Base-by-base conservation (phyloP, 2,329 filamentous ascomycete species). In the Pseudogymnoascus verrucosus region DNA sequence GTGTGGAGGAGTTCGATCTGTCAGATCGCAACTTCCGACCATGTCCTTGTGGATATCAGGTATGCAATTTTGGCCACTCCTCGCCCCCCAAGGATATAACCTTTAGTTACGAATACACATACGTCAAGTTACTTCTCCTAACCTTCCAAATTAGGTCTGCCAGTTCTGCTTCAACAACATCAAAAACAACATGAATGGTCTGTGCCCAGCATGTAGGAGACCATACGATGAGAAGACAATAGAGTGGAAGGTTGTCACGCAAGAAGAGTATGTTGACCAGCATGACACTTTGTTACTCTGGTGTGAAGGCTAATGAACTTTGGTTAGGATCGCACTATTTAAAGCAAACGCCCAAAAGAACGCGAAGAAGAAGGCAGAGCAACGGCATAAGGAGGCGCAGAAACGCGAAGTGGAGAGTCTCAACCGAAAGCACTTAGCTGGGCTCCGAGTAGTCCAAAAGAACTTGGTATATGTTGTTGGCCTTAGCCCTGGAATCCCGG, bases 91-190 rank as follows among this genome's bases (percentile, higher is more conserved):
- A 12, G 5, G 6, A 34, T 40, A 11, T 51, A 19, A 61, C 16
- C 14, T 44, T 64, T 34, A 19, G 51, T 57, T 57, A 14, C 28
- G n/a, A 19, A 57, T 57, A 34, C 28, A 44, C 5, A 34, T 28
- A 12, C 59, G 54, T 28, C 28, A n/a, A 62, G 60, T 14, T 16
- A 23, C 37, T 34, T 36, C 3, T 36, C 21, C 16, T 36, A 36
- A 57, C 51, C 8, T 12, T 6, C 12, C 62, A 36, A 47, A 42
- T 39, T 72, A 97, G 93, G 93, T 99, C 75, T 99, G 95, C 78
- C 96, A 99, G 81, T 99, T 99, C 78, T 99, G 95, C 79, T 99
- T 93, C 81, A 97, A 99, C 78, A 99, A 98, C 76, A 96, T 99
- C 76, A 96, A 96, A 78, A 96, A 90, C 71, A 97, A 97, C 71